These are phyloP conservation scores for Kazachstania psychrophila DNA, from an alignment of 805 yeast species.

Conservation along the genomic window DNA sequence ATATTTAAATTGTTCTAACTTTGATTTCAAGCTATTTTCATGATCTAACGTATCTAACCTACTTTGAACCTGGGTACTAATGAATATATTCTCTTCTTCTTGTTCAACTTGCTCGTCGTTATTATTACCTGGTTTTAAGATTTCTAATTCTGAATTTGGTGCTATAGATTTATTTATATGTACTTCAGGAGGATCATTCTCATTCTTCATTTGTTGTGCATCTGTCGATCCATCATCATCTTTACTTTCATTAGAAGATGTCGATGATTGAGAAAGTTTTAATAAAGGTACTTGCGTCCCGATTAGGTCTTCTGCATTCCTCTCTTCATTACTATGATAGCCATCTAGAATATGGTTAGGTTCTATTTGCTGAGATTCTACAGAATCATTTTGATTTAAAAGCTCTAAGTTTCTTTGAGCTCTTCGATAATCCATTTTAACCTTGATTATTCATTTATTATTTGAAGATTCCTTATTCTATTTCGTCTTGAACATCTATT, in stretches of 20 bases:
- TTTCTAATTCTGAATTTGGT: no score
- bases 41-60: slow-evolving; percentile 22
- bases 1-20: slow-evolving; percentile 19
- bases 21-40: slow-evolving; percentile 11
- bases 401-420: slow-evolving; percentile 22
- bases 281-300: slow-evolving; percentile 11
- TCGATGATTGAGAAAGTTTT: slow-evolving; percentile 4
- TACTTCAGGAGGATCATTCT: no score
- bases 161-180: no score
- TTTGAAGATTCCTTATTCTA: no score
- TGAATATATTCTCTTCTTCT: slow-evolving; percentile 10
- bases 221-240: no score
- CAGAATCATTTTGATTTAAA: slow-evolving; percentile 7
- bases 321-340: not conserved
- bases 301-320: not conserved
- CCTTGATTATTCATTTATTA: no score
- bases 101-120: no score
- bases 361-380: no score
- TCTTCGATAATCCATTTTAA: slow-evolving; percentile 19
- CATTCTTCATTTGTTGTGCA: no score
- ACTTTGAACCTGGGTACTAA: slow-evolving; percentile 29
- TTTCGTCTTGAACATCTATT: no score
- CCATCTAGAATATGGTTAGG: slow-evolving; percentile 2
- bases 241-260: slow-evolving; percentile 1
- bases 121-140: no score